Conservation (phyloP, 2,329 filamentous ascomycete species). For the Beauveria pseudobassiana region DNA sequence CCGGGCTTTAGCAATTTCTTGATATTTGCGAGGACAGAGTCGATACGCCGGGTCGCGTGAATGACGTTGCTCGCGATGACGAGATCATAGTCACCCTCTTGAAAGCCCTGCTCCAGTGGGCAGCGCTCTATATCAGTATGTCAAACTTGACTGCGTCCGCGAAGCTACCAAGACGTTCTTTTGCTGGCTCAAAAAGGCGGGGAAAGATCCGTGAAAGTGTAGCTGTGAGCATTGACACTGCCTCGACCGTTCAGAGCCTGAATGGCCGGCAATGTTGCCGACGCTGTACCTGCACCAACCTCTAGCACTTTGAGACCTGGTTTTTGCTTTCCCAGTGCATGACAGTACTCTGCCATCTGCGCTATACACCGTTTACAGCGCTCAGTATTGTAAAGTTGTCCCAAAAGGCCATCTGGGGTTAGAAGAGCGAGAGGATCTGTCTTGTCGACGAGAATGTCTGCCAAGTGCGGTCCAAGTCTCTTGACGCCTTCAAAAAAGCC, state of each 20-base stretch:
- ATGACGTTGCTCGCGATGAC: constrained; percentile 32
- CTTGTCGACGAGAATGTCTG: neutral
- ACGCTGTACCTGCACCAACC: constrained; percentile 37
- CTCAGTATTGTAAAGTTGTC: neutral
- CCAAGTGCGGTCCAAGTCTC: neutral
- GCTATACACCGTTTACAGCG: neutral
- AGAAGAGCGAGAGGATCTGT: neutral
- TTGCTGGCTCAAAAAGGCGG: constrained; percentile 32
- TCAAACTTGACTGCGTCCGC: constrained; percentile 16
- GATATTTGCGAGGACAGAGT: neutral
- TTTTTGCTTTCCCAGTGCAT: constrained; percentile 26
- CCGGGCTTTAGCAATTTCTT: constrained; percentile 33
- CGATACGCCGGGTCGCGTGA: constrained; percentile 25
- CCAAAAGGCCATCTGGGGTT: neutral
- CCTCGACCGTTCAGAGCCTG: constrained; percentile 19
- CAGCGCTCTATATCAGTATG: constrained; percentile 21
- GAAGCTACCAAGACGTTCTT: constrained; percentile 21
- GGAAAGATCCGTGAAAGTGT: constrained; percentile 40
- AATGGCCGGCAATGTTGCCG: constrained; percentile 29
- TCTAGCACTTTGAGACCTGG: constrained; percentile 35
- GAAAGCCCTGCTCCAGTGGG: constrained; percentile 24
- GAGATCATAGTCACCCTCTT: constrained; percentile 26
- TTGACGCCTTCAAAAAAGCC: neutral
- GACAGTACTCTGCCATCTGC: neutral
- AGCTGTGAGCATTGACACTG: constrained; percentile 16